Base-by-base conservation (phyloP, 177 flowering plant species). In the Vitis hybrid region DNA sequence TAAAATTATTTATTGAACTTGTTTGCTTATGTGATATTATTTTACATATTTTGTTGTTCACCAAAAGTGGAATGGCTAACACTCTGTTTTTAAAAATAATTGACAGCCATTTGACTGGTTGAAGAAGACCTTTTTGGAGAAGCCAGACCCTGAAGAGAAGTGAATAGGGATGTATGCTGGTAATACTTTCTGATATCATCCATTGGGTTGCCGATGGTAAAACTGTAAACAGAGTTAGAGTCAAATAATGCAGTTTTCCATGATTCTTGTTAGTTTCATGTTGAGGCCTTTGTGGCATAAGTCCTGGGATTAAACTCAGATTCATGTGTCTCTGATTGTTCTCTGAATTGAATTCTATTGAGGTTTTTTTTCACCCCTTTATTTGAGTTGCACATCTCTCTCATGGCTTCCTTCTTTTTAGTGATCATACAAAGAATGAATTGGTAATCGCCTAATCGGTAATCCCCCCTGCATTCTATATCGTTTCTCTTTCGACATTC, bases 81-180 rank as follows among this genome's bases (percentile, higher is more conserved):
- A 26, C 29, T 26, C 4, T 26, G 5, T 50, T 69, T n/a, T 50
- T 55, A 63, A 69, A 13, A 14, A 56, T 61, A 13, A 9, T 70
- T 64, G 31, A 57, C 88, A 89, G 93, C 93, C 93, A 12, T 86
- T 82, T 65, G 85, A 79, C 70, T 89, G 89, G 89, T 55, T 89
- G 60, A 86, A 76, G 86, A 87, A 83, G 83, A 86, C 89, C 21
- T 86, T 89, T 67, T 66, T 86, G 7, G 87, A 86, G 82, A 86
- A 86, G 59, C 81, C 84, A 13, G 75, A 69, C 52, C 22, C 78
- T 13, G 83, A 84, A 51, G 69, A 65, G 60, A 67, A 80, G 60
- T 80, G 79, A 82, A 22, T 5, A 11, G 55, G 31, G 65, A 50
- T 31, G 13, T 9, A 12, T 15, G 15, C 14, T 13, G 45, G 14